A percentile compares a stretch with the other conserved stretches of the same genome.
phyloP scores from a whole-genome alignment of 441 rosid genomes.

The Brassica hybrid region DNA sequence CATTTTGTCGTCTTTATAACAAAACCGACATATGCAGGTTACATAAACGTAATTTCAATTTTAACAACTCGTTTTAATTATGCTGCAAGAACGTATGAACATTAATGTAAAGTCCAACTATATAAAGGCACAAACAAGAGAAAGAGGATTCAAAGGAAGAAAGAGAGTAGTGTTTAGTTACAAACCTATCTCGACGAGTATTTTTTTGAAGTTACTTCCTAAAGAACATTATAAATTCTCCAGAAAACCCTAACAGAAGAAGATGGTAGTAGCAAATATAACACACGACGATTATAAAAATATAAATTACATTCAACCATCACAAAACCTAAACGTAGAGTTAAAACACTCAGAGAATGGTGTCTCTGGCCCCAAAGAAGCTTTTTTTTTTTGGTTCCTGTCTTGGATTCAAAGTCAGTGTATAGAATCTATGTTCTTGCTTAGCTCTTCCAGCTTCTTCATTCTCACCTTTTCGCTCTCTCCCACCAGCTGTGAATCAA shows the following conservation, averaged over 20 bases:
- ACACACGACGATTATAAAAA: conserved; percentile 1
- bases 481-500: too few species aligned
- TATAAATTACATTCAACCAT: conserved; percentile 43
- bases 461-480: conserved; percentile 96
- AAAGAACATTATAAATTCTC: conserved; percentile 30
- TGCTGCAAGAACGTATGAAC: background rate
- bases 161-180: conserved; percentile 36
- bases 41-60: background rate
- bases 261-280: conserved; percentile 10
- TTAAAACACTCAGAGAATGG: conserved; percentile 38
- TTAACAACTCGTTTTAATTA: too few species aligned
- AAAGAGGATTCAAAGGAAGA: conserved; percentile 7
- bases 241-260: conserved; percentile 33
- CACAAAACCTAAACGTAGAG: conserved; percentile 35
- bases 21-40: background rate
- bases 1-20: background rate
- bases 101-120: background rate
- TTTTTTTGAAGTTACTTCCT: conserved; percentile 37
- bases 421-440: conserved; percentile 79
- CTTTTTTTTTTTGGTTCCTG: conserved; percentile 3
- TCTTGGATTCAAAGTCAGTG: conserved; percentile 56
- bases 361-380: conserved; percentile 29
- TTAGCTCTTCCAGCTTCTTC: conserved; percentile 99
- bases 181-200: conserved; percentile 42
- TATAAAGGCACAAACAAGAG: background rate